phyloP scores from a whole-genome alignment of 1,139 yeast species.

The Geotrichum fermentans region DNA sequence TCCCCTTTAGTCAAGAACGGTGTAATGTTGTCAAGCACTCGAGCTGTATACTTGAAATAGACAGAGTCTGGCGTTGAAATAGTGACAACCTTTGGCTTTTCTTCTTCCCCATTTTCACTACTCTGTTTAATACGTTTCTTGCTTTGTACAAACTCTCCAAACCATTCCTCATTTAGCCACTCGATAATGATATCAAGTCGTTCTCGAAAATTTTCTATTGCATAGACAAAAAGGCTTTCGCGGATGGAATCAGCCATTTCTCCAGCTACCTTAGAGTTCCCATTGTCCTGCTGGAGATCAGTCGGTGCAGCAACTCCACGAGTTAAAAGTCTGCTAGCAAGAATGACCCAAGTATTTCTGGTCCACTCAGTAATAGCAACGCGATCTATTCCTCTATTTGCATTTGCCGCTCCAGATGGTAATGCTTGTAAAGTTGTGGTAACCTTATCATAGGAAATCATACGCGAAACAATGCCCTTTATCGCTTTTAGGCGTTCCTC shows the following conservation, averaged over 20 bases:
- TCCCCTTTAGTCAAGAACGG: slow-evolving; percentile 81
- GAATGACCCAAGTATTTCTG: slow-evolving; percentile 67
- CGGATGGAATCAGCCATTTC: slow-evolving; percentile 52
- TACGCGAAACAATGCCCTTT: slow-evolving; percentile 30
- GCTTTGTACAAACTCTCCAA: slow-evolving; percentile 51
- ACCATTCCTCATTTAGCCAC: slow-evolving; percentile 98
- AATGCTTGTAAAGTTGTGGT: slow-evolving; percentile 17
- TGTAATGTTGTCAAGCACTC: slow-evolving; percentile 70
- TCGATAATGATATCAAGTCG: slow-evolving; percentile 75
- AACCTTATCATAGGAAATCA: slow-evolving; percentile 30
- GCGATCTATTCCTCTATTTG: slow-evolving; percentile 32
- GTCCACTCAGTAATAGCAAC: slow-evolving; percentile 50
- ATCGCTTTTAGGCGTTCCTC: slow-evolving; percentile 29
- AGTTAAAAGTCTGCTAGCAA: slow-evolving; percentile 74
- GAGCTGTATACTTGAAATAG: slow-evolving; percentile 56
- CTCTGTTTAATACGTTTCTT: background rate
- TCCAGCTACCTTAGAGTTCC: background rate
- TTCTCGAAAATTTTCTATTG: slow-evolving; percentile 66
- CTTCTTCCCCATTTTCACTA: slow-evolving; percentile 15
- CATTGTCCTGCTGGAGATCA: background rate
- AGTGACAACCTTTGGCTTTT: slow-evolving; percentile 14
- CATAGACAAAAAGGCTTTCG: slow-evolving; percentile 64
- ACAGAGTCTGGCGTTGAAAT: slow-evolving; percentile 21
- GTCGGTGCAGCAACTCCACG: slow-evolving; percentile 53
- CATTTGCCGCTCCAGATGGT: slow-evolving; percentile 24